phyloP scores from a whole-genome alignment of 495 filamentous ascomycete species.

The Parathielavia appendiculata region DNA sequence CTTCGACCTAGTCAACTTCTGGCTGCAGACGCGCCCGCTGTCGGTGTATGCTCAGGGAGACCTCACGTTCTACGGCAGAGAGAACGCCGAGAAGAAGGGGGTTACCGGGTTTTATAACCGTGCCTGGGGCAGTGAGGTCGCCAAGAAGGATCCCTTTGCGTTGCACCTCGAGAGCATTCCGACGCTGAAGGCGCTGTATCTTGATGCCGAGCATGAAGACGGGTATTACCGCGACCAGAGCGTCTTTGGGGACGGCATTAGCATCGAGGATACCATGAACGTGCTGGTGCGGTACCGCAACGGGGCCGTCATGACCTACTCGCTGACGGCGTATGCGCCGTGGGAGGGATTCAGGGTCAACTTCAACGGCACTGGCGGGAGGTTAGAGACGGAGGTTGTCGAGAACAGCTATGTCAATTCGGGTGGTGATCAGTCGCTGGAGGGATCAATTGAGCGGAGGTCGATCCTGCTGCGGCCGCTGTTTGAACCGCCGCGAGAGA shows the following conservation, averaged over 20 bases:
- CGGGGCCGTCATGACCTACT: constrained; percentile 47
- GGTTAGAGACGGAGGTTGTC: constrained; percentile 45
- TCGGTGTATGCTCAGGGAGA: constrained; percentile 46
- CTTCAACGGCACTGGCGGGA: constrained; percentile 44
- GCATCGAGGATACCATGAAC: constrained; percentile 57
- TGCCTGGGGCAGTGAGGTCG: constrained; percentile 33
- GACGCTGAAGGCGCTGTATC: constrained; percentile 51
- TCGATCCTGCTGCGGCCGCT: constrained; percentile 37
- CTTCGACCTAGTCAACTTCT: constrained; percentile 50
- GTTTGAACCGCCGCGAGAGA: constrained; percentile 43
- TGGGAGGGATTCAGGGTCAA: constrained; percentile 46
- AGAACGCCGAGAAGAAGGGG: constrained; percentile 43
- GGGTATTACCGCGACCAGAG: constrained; percentile 54
- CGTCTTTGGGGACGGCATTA: constrained; percentile 56
- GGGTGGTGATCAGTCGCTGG: constrained; percentile 41
- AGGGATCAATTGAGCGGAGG: constrained; percentile 39
- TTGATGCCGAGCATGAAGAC: constrained; percentile 56
- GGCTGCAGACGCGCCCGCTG: constrained; percentile 41
- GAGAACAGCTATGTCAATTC: constrained; percentile 49
- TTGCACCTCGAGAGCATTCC: constrained; percentile 46
- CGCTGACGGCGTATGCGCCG: constrained; percentile 44
- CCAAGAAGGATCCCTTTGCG: constrained; percentile 45
- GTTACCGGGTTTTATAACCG: constrained; percentile 38
- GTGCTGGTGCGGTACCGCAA: constrained; percentile 52
- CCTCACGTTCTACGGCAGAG: constrained; percentile 44